Evolutionary conservation across 2,329 filamentous ascomycete genomes (phyloP), one percentile per base, ranked within the genome.

Genomic region (Reticulascus tulasneorum): DNA sequence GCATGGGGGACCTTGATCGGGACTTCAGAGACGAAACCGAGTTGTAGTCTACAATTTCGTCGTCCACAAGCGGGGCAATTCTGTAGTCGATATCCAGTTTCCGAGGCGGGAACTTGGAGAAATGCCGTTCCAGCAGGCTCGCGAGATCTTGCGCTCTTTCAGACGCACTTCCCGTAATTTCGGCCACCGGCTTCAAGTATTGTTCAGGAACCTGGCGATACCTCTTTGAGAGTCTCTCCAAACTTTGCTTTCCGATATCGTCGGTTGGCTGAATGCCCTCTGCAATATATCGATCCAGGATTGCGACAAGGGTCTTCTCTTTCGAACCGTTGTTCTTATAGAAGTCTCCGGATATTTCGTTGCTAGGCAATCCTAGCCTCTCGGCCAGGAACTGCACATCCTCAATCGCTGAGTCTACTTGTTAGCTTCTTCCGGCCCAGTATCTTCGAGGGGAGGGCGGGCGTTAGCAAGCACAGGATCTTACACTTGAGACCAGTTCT

Each of bases 321-420:
- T 55, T 56, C 0, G 66, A 70, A 27, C 50, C 56, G 17, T 54
- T 49, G 20, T 59, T 59, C 7, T 58, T 55, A 17, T 55, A 49
- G 42, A 69, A 74, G 12, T 66, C 60, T 9, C 51, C 51, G 3
- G 56, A 57, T 6, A 70, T 63, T 19, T 69, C 62, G 4, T 60
- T 60, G 17, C 58, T 57, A 0, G 63, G 56, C 21, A 69, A 49
- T 28, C 62, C 56, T 9, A 73, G 57, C 27, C 62, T 58, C 28
- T 71, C 62, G 12, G 66, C 64, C 18, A 74, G 51, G 43, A 64
- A 69, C 5, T 56, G 47, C 21, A 73, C 63, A 20, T 69, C 62
- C 22, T 64, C 61, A 35, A 58, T 52, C 4, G 52, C 63, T 59
- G 30, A 6, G 15, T n/a, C n/a, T n/a, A 16, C 3, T 6, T 7